Percentiles rank a stretch among this genome's conserved stretches.
phyloP scores from a whole-genome alignment of 2,329 filamentous ascomycete species.

The Alternaria sp. region DNA sequence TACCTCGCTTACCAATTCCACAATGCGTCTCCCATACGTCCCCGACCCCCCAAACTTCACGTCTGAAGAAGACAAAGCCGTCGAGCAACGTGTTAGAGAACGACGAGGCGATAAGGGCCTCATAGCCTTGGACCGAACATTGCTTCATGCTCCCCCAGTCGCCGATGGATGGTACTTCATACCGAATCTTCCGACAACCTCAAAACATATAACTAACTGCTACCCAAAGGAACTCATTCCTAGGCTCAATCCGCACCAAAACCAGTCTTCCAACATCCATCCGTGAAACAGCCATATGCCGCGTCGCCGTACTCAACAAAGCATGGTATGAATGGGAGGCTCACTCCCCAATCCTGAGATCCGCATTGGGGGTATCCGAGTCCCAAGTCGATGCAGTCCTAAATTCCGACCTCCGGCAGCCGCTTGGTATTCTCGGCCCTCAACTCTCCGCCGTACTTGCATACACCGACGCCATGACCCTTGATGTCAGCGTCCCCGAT shows the following conservation, averaged over 20 bases:
- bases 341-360: conserved; percentile 71
- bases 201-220: neutral
- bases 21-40: conserved; percentile 65
- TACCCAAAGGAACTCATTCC: conserved; percentile 60
- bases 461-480: conserved; percentile 86
- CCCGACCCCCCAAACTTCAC: conserved; percentile 59
- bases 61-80: conserved; percentile 58
- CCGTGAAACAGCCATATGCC: conserved; percentile 80
- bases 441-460: conserved; percentile 73
- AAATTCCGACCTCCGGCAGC: conserved; percentile 27
- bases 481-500: conserved; percentile 73
- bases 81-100: conserved; percentile 61
- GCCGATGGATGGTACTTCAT: conserved; percentile 62
- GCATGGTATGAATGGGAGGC: conserved; percentile 88
- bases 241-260: conserved; percentile 63
- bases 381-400: conserved; percentile 48
- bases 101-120: conserved; percentile 61
- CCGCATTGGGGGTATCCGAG: conserved; percentile 64
- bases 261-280: conserved; percentile 62
- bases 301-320: conserved; percentile 79
- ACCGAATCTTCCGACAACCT: neutral
- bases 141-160: conserved; percentile 64
- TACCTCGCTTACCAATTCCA: neutral
- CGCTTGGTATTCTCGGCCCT: conserved; percentile 56
- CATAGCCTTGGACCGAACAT: conserved; percentile 62